These are phyloP conservation scores for Pythium chondricola DNA, from an alignment of 352 stramenopile species.

Conservation along the genomic window DNA sequence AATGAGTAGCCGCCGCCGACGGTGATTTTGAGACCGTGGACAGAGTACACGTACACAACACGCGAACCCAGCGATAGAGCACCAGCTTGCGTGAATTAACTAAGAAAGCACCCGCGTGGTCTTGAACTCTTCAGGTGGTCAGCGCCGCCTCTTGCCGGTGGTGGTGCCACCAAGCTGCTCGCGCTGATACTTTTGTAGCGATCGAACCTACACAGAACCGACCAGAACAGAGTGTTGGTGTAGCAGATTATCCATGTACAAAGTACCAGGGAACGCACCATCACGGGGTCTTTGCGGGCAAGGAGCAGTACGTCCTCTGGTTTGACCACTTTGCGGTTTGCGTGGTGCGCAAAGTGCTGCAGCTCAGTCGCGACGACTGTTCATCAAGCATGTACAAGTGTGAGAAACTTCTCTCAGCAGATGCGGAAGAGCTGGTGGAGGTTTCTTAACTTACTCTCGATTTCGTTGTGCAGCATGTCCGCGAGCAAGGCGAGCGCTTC, in stretches of 20 bases:
- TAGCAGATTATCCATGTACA: too few species aligned
- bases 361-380: constrained; percentile 71
- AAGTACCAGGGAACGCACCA: constrained; percentile 22
- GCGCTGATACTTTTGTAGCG: constrained; percentile 55
- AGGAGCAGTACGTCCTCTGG: constrained; percentile 60
- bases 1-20: too few species aligned
- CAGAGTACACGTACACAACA: too few species aligned
- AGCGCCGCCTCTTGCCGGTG: constrained; percentile 21
- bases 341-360: constrained; percentile 69
- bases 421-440: too few species aligned
- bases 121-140: too few species aligned
- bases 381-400: too few species aligned
- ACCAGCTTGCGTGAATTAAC: too few species aligned
- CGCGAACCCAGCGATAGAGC: too few species aligned
- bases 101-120: too few species aligned
- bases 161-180: constrained; percentile 30
- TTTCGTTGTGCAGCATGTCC: constrained; percentile 57
- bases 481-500: constrained; percentile 57
- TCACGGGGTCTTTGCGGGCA: constrained; percentile 47
- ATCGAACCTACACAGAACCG: constrained; percentile 26
- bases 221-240: not conserved
- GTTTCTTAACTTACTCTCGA: constrained; percentile 46
- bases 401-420: too few species aligned
- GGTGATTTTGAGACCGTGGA: too few species aligned
- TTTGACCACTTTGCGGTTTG: constrained; percentile 70